These are phyloP conservation scores for Trichoderma breve DNA, from an alignment of 2,329 filamentous ascomycete genomes.

Conservation along the genomic window DNA sequence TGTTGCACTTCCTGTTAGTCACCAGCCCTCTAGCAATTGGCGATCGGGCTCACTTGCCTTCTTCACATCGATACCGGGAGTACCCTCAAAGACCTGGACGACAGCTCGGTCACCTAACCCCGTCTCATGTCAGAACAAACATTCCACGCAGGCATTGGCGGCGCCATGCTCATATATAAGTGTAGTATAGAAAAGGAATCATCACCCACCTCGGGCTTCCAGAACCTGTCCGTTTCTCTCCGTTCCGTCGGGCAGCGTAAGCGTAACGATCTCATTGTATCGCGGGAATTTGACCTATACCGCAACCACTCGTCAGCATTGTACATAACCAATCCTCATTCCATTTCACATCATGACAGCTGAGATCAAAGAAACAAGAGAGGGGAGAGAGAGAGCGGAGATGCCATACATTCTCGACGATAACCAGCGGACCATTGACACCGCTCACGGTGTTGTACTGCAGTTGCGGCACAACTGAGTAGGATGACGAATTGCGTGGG, in stretches of 20 bases:
- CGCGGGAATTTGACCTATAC: conserved; percentile 89
- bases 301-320: conserved; percentile 28
- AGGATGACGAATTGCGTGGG: conserved; percentile 58
- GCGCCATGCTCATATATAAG: not conserved
- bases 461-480: conserved; percentile 61
- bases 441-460: conserved; percentile 98
- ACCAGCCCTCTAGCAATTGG: conserved; percentile 4
- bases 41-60: conserved; percentile 60
- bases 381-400: not conserved
- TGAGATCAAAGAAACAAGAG: not conserved
- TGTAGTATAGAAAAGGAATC: not conserved
- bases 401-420: conserved; percentile 79
- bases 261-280: conserved; percentile 96
- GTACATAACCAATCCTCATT: conserved; percentile 15
- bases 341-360: not conserved
- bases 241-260: conserved; percentile 93
- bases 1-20: conserved; percentile 28
- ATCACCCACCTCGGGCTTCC: conserved; percentile 81
- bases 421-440: conserved; percentile 96
- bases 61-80: conserved; percentile 96
- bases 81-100: conserved; percentile 98
- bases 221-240: conserved; percentile 93
- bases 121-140: conserved; percentile 25
- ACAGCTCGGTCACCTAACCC: conserved; percentile 80
- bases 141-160: conserved; percentile 4